Evolutionary conservation across 208 protist genomes (phyloP).

Genomic region (Crithidia acanthocephali): DNA sequence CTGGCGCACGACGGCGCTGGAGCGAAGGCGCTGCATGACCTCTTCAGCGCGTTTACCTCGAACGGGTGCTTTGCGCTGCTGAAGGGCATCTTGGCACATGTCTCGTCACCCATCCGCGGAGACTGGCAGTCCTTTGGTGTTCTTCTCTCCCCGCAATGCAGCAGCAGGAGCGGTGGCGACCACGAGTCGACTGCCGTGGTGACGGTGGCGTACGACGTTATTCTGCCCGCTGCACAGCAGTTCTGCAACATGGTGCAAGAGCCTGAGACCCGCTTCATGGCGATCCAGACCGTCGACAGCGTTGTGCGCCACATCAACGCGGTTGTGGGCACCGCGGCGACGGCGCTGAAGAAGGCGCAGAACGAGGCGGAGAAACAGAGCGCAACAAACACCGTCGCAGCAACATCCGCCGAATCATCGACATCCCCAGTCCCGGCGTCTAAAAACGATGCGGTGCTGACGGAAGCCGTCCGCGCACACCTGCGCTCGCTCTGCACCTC

Average conservation of each 20-base stretch:
- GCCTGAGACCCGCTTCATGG: constrained; percentile 90
- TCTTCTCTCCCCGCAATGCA: constrained; percentile 35
- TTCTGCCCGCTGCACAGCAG: constrained; percentile 58
- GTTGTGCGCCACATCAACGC: constrained; percentile 77
- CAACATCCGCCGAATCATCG: background rate
- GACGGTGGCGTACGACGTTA: constrained; percentile 56
- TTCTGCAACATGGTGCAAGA: constrained; percentile 66
- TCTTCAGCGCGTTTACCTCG: constrained; percentile 58
- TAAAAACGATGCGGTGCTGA: background rate
- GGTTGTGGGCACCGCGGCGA: constrained; percentile 36
- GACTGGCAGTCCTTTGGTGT: constrained; percentile 44
- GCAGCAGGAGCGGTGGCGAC: background rate
- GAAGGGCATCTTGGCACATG: constrained; percentile 85
- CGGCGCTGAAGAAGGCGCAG: constrained; percentile 4
- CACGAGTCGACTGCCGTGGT: background rate
- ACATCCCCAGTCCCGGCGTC: background rate
- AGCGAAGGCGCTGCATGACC: constrained; percentile 25
- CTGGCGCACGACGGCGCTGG: constrained; percentile 9
- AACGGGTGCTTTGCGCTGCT: constrained; percentile 86
- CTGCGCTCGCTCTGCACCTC: constrained; percentile 40
- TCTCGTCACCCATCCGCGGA: constrained; percentile 58
- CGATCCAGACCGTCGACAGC: constrained; percentile 87
- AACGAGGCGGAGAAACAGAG: background rate
- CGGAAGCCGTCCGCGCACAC: constrained; percentile 1
- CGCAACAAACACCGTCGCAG: too few species aligned